Evolutionary conservation across 2,329 filamentous ascomycete species (phyloP).

Genomic region (Trichoderma cornu-damae): DNA sequence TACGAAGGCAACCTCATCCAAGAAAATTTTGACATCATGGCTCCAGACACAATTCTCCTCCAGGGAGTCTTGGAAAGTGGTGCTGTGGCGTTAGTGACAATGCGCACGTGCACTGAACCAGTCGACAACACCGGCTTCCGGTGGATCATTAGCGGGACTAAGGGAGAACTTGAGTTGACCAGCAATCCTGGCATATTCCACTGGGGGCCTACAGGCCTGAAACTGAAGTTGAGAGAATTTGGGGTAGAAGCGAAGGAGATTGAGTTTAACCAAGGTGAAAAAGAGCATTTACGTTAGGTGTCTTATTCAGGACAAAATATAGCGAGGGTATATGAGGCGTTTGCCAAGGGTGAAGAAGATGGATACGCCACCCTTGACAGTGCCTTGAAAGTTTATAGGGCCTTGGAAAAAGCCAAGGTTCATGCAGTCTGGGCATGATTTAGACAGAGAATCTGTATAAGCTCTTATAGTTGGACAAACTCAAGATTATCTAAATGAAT

Average conservation of each 20-base stretch:
- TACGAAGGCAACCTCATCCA: not conserved
- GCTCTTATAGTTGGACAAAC: not conserved
- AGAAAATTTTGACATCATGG: not conserved
- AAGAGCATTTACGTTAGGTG: not conserved
- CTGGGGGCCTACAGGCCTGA: conserved; percentile 2
- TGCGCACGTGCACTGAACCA: not conserved
- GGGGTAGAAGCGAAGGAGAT: conserved; percentile 3
- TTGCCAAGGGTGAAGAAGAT: not conserved
- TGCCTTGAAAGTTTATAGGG: conserved; percentile 1
- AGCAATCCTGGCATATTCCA: conserved; percentile 6
- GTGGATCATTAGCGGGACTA: conserved; percentile 2
- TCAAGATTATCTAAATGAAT: not conserved
- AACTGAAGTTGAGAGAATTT: conserved; percentile 1
- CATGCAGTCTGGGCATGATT: not conserved
- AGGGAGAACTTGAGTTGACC: not conserved
- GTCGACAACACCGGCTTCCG: conserved; percentile 7
- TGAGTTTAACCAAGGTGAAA: not conserved
- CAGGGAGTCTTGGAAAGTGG: conserved; percentile 7
- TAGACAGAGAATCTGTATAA: not conserved
- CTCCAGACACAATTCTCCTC: conserved; percentile 1
- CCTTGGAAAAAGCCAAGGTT: not conserved
- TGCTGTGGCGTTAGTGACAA: not conserved
- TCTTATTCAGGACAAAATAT: conserved; percentile 1
- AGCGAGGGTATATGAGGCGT: conserved; percentile 3
- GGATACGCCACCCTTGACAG: conserved; percentile 3